These are phyloP conservation scores for Eucommia ulmoides DNA, from an alignment of 257 asterid genomes.

Conservation along the genomic window DNA sequence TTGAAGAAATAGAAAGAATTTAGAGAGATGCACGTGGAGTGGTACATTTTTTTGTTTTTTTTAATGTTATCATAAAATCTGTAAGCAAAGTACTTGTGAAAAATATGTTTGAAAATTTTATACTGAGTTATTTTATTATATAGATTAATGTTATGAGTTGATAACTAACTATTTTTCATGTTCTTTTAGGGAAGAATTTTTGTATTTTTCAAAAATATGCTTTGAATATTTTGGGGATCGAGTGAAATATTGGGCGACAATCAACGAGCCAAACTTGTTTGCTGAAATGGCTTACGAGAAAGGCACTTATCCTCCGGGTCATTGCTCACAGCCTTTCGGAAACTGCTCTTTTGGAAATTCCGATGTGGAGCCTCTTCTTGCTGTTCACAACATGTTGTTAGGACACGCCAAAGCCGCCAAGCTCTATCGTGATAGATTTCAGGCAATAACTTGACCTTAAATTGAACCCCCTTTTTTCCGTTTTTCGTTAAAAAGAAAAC, in stretches of 20 bases:
- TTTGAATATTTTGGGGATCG: slow-evolving; percentile 49
- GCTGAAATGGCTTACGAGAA: slow-evolving; percentile 32
- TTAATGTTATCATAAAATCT: no score
- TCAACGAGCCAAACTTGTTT: slow-evolving; percentile 53
- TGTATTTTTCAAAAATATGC: slow-evolving; percentile 44
- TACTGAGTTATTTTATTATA: no score
- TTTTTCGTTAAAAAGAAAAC: background rate
- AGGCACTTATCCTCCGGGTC: slow-evolving; percentile 47
- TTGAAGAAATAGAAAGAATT: no score
- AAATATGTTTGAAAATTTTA: no score
- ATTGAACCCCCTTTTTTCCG: background rate
- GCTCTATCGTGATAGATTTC: slow-evolving; percentile 40
- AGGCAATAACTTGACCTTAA: slow-evolving; percentile 20
- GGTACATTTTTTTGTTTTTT: no score
- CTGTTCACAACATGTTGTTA: slow-evolving; percentile 47
- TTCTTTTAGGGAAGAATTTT: slow-evolving; percentile 48
- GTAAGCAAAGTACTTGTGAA: no score
- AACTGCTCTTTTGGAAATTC: slow-evolving; percentile 54
- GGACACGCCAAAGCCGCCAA: slow-evolving; percentile 69
- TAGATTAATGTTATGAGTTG: no score
- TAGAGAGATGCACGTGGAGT: no score
- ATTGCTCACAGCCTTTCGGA: slow-evolving; percentile 69
- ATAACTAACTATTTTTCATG: no score
- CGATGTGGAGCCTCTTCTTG: slow-evolving; percentile 61
- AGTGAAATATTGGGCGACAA: slow-evolving; percentile 54